Percentiles rank a stretch among this genome's conserved stretches.
phyloP scores from a whole-genome alignment of 2,329 filamentous ascomycete genomes.

The Stemphylium beticola region DNA sequence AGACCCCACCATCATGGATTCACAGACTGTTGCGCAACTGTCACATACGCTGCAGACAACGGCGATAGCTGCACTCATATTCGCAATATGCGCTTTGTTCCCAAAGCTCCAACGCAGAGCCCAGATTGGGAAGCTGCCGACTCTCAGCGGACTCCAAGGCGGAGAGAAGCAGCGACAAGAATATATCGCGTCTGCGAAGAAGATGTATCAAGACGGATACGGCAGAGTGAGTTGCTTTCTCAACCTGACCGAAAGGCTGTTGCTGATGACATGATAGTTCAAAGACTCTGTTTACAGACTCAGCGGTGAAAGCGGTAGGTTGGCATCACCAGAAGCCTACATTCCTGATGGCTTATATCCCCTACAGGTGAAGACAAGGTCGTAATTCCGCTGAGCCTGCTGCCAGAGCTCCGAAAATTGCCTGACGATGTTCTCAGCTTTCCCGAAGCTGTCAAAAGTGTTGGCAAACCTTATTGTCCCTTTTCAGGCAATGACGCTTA shows the following conservation, averaged over 20 bases:
- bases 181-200: conserved; percentile 30
- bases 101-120: conserved; percentile 29
- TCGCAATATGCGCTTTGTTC: conserved; percentile 27
- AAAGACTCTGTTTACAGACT: conserved; percentile 36
- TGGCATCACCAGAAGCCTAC: too few relatives aligned
- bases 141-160: conserved; percentile 10
- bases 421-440: conserved; percentile 45
- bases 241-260: neutral
- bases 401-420: conserved; percentile 43
- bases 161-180: conserved; percentile 31
- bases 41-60: conserved; percentile 32
- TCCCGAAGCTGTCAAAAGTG: conserved; percentile 30
- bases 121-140: conserved; percentile 37
- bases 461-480: conserved; percentile 6
- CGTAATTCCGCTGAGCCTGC: conserved; percentile 35
- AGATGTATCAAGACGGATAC: conserved; percentile 39
- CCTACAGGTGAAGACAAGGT: conserved; percentile 29
- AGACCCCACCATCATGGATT: conserved; percentile 22
- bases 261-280: conserved; percentile 32
- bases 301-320: conserved; percentile 24
- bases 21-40: conserved; percentile 23
- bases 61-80: conserved; percentile 31
- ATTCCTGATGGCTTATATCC: conserved; percentile 12
- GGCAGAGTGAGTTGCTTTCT: conserved; percentile 23
- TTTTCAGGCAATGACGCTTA: conserved; percentile 11